phyloP scores from a whole-genome alignment of 2,329 filamentous ascomycete species.

The Aspergillus texensis region DNA sequence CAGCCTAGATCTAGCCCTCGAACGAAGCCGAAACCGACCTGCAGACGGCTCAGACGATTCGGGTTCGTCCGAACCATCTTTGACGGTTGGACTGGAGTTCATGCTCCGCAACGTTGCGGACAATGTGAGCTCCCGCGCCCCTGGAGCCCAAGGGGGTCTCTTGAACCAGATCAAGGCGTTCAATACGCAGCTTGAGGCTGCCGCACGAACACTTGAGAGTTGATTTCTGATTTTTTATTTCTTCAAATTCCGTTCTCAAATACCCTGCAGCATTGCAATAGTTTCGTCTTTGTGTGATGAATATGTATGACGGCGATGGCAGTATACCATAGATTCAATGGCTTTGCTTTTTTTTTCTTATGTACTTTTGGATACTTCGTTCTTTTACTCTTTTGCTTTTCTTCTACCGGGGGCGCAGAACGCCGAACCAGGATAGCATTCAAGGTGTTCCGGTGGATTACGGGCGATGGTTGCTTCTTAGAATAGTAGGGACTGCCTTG shows the following conservation, averaged over 20 bases:
- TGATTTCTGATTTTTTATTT: slow-evolving; percentile 15
- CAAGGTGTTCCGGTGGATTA: neutral
- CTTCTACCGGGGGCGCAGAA: neutral
- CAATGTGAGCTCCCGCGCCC: slow-evolving; percentile 43
- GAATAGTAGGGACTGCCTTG: neutral
- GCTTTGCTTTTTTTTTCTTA: neutral
- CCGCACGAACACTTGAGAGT: slow-evolving; percentile 32
- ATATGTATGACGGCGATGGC: slow-evolving; percentile 1
- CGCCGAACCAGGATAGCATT: neutral
- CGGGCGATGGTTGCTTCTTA: neutral
- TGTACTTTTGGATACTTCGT: slow-evolving; percentile 1
- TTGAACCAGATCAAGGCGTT: slow-evolving; percentile 45
- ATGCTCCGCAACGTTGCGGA: slow-evolving; percentile 45
- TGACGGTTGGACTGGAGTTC: slow-evolving; percentile 44
- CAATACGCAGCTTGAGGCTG: slow-evolving; percentile 46
- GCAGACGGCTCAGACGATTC: slow-evolving; percentile 22
- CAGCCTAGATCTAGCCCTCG: slow-evolving; percentile 44
- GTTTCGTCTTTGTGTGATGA: slow-evolving; percentile 3
- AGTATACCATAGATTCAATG: neutral
- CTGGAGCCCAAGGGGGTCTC: slow-evolving; percentile 44
- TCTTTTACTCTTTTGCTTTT: neutral
- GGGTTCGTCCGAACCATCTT: slow-evolving; percentile 18
- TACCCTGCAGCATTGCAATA: neutral
- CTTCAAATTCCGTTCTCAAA: neutral
- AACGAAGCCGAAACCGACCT: slow-evolving; percentile 36